These are phyloP conservation scores for Candida neerlandica DNA, from an alignment of 1,139 yeast genomes.

Conservation along the genomic window DNA sequence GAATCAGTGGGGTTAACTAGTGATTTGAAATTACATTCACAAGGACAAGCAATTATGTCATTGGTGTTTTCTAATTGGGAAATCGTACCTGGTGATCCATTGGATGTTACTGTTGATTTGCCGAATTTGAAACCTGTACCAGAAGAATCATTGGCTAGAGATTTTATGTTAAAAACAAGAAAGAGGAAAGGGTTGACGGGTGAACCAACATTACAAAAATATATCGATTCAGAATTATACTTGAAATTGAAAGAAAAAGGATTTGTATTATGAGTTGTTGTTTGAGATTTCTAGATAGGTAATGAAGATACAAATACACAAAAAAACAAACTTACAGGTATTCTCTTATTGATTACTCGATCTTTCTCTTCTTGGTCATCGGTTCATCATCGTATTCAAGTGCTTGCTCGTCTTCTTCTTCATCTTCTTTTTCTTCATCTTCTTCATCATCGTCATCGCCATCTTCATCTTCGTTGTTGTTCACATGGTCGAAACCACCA, in stretches of 20 bases:
- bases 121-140: conserved; percentile 80
- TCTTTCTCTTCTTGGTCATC: not conserved
- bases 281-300: conserved; percentile 24
- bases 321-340: not conserved
- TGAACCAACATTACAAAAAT: conserved; percentile 73
- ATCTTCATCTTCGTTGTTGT: conserved; percentile 1
- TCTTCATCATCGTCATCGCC: conserved; percentile 6
- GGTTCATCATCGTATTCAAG: not conserved
- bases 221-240: conserved; percentile 64
- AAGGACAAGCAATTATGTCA: conserved; percentile 76
- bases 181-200: conserved; percentile 82
- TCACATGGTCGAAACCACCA: conserved; percentile 23
- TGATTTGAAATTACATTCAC: conserved; percentile 74
- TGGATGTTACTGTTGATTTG: conserved; percentile 63
- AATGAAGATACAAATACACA: conserved; percentile 11
- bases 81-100: conserved; percentile 87
- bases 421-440: conserved; percentile 3
- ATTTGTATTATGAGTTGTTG: conserved; percentile 14
- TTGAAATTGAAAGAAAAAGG: conserved; percentile 56
- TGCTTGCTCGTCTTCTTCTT: not conserved
- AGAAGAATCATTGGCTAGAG: conserved; percentile 72
- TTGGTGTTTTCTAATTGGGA: conserved; percentile 73
- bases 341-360: conserved; percentile 1
- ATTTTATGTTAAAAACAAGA: conserved; percentile 86
- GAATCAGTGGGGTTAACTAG: conserved; percentile 91